Base-by-base conservation (phyloP, 148 eudicot genomes). In the Euryodendron excelsum region DNA sequence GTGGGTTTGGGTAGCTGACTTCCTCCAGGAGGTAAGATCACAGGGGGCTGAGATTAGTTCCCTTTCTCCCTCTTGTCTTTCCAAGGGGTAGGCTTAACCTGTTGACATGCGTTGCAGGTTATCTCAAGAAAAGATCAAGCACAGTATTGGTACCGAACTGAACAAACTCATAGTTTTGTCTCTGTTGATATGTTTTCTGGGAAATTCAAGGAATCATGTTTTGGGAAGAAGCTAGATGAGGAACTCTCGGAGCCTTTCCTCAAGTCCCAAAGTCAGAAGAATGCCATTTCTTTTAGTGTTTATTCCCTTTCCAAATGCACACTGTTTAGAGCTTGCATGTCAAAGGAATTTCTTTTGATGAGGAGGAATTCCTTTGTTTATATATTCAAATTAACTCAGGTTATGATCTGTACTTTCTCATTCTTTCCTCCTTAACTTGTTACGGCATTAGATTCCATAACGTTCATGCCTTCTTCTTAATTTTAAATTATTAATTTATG, bases 1-100 rank as follows among this genome's bases (percentile, higher is more conserved):
- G 89, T 74, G 97, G 98, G 23, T 92, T 92, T 72, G 93, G 23
- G 89, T 91, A 14, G 94, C 96, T 21, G 96, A 91, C 79, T 94
- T 94, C 83, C 94, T 94, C 37, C 97, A 94, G 80, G 97, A 94
- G 90, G 98, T 86, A 82, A 83, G 68, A 72, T 45, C 31, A 58
- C 3, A 50, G 28, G 17, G 56, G 33, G 45, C 17, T 20, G 76
- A 47, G 25, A 45, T 25, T 18, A 34, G 14, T 53, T 23, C 31
- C 33, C 21, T 45, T 3, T 11, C 27, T 11, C 61, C 5, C 20
- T 31, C 23, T 12, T 25, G n/a, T 75, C 27, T 62, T 48, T 9
- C 11, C 17, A 23, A 31, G 10, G 64, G 64, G 12, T 60, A 10
- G 3, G 9, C 6, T 60, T 9, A 52, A 52, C 56, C 17, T 52